Evolutionary conservation across 768 basidiomycete species (phyloP).

Genomic region (Boletus pseudo-olivaceus): DNA sequence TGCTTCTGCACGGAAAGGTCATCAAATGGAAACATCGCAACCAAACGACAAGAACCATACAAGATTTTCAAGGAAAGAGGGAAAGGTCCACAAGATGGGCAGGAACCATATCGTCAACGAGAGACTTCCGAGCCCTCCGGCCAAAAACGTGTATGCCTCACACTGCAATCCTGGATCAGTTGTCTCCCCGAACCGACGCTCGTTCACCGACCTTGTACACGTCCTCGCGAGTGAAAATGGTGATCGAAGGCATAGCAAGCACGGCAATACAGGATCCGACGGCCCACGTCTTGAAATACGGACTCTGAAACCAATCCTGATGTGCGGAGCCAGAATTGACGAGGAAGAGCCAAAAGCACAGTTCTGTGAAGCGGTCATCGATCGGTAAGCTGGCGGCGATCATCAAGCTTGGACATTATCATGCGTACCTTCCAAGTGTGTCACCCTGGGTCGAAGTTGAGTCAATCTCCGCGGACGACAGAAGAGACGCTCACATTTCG

Average conservation of each 20-base stretch:
- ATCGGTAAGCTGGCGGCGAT: background rate
- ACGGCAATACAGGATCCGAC: conserved; percentile 59
- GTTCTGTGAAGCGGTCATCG: conserved; percentile 42
- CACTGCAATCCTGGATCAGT: conserved; percentile 39
- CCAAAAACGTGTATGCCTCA: conserved; percentile 67
- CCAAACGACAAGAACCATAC: conserved; percentile 37
- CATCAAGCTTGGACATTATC: background rate
- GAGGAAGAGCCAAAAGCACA: conserved; percentile 87
- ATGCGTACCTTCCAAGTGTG: conserved; percentile 68
- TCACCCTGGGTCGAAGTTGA: conserved; percentile 49
- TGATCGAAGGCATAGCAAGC: conserved; percentile 66
- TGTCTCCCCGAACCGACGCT: background rate
- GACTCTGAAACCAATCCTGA: conserved; percentile 73
- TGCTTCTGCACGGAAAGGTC: conserved; percentile 38
- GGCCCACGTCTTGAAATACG: conserved; percentile 74
- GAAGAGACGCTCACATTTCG: conserved; percentile 58
- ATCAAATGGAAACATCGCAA: background rate
- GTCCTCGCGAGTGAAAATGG: conserved; percentile 58
- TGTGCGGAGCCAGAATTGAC: conserved; percentile 59
- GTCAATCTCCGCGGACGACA: background rate
- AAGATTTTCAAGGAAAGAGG: conserved; percentile 55
- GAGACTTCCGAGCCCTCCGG: conserved; percentile 66
- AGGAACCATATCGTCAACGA: conserved; percentile 72
- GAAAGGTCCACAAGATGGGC: conserved; percentile 71
- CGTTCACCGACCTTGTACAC: conserved; percentile 49